A percentile compares a stretch with the other conserved stretches of the same genome.
Evolutionary conservation across 1,139 yeast genomes (phyloP).

Genomic region (Suhomyces ambrosiae): DNA sequence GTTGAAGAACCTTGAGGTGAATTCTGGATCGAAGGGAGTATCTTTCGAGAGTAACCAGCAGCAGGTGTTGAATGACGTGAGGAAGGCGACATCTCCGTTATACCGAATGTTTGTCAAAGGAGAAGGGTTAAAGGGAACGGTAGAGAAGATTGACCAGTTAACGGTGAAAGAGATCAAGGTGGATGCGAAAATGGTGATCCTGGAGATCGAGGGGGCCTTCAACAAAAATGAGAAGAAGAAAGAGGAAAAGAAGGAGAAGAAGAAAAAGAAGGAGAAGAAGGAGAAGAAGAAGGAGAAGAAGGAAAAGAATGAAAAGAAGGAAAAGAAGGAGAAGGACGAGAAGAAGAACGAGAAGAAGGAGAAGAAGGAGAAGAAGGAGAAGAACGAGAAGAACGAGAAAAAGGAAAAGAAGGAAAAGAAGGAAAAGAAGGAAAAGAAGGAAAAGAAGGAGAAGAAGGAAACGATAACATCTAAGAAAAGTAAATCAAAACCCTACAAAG

Average conservation of each 20-base stretch:
- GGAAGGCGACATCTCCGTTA: slow-evolving; percentile 59
- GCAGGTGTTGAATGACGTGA: slow-evolving; percentile 39
- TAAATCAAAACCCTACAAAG: slow-evolving; percentile 8
- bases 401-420: slow-evolving; percentile 10
- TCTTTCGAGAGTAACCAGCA: slow-evolving; percentile 48
- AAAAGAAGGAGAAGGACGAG: slow-evolving; percentile 11
- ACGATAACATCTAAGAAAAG: slow-evolving; percentile 15
- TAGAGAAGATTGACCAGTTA: slow-evolving; percentile 39
- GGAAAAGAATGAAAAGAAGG: slow-evolving; percentile 12
- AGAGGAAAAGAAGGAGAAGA: slow-evolving; percentile 12
- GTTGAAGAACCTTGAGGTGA: slow-evolving; percentile 73
- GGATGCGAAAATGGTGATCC: slow-evolving; percentile 19
- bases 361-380: slow-evolving; percentile 12
- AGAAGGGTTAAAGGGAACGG: slow-evolving; percentile 79
- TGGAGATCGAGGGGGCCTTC: slow-evolving; percentile 15
- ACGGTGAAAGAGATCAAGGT: slow-evolving; percentile 18
- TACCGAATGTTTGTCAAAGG: slow-evolving; percentile 84
- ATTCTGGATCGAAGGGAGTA: slow-evolving; percentile 26
- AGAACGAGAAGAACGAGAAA: slow-evolving; percentile 15
- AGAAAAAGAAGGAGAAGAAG: slow-evolving; percentile 12
- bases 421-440: slow-evolving; percentile 13
- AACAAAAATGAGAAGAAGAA: slow-evolving; percentile 10
- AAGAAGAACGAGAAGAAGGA: slow-evolving; percentile 16
- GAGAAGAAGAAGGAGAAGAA: slow-evolving; percentile 11
- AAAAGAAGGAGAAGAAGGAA: slow-evolving; percentile 15